Evolutionary conservation across 768 basidiomycete genomes (phyloP).

Genomic region (Stropharia rugosoannulata): DNA sequence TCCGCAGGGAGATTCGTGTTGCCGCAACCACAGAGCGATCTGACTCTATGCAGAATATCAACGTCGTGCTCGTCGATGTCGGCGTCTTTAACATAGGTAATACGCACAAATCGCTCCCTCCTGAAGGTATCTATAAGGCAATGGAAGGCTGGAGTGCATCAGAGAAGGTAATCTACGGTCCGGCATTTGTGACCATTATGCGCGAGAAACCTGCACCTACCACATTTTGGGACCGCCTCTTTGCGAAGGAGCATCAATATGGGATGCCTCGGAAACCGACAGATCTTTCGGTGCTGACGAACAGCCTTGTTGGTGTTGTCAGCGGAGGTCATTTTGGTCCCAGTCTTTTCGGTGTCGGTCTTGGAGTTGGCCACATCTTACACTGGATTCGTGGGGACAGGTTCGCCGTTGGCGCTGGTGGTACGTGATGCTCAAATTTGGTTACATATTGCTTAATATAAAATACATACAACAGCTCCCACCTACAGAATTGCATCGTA

Average conservation of each 20-base stretch:
- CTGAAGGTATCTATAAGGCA: conserved; percentile 41
- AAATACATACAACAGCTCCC: conserved; percentile 41
- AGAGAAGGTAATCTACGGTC: conserved; percentile 71
- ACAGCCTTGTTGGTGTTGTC: conserved; percentile 58
- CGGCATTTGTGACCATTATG: conserved; percentile 57
- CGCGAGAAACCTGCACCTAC: conserved; percentile 27
- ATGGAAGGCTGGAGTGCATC: conserved; percentile 76
- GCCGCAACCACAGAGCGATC: conserved; percentile 54
- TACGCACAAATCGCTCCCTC: conserved; percentile 19
- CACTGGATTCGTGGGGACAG: conserved; percentile 67
- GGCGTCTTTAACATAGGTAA: conserved; percentile 49
- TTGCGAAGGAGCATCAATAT: conserved; percentile 38
- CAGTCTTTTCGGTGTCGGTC: conserved; percentile 41
- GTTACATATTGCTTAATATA: conserved; percentile 5
- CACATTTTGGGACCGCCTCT: conserved; percentile 26
- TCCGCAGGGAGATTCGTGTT: conserved; percentile 68
- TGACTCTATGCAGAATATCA: conserved; percentile 63
- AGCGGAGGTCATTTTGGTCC: conserved; percentile 50
- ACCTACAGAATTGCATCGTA: conserved; percentile 72
- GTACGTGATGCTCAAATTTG: conserved; percentile 36
- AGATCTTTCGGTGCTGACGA: conserved; percentile 56
- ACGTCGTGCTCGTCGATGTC: conserved; percentile 72
- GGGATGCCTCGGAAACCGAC: conserved; percentile 52
- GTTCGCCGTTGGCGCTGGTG: conserved; percentile 77
- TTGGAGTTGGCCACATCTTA: conserved; percentile 46